Percentiles rank a stretch among this genome's conserved stretches.
Evolutionary conservation across 805 yeast species (phyloP).

Genomic region (Teunomyces atbi): DNA sequence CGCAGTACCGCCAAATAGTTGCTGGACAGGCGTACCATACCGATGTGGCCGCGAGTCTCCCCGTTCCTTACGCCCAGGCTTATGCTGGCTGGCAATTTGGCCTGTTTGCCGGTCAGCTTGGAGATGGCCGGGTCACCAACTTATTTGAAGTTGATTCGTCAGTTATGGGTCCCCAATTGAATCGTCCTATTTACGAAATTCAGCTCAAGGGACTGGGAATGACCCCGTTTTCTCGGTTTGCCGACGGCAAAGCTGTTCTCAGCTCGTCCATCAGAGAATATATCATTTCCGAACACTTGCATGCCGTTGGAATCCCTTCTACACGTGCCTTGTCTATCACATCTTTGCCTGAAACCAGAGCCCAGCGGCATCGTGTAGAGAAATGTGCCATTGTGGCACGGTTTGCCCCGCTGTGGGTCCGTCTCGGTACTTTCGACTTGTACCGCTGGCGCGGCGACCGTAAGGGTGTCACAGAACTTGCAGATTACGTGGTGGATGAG

Average conservation of each 20-base stretch:
- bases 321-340: constrained; percentile 80
- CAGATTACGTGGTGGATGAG: constrained; percentile 71
- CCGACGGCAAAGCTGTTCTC: constrained; percentile 93
- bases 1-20: constrained; percentile 51
- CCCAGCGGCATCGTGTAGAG: constrained; percentile 70
- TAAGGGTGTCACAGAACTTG: constrained; percentile 55
- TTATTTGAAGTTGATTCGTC: constrained; percentile 65
- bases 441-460: constrained; percentile 73
- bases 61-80: constrained; percentile 84
- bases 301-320: constrained; percentile 81
- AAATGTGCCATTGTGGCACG: constrained; percentile 83
- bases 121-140: constrained; percentile 90
- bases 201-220: constrained; percentile 91
- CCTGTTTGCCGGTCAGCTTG: constrained; percentile 92
- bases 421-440: constrained; percentile 86
- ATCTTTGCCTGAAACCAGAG: constrained; percentile 69
- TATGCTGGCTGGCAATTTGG: constrained; percentile 98
- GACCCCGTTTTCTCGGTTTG: constrained; percentile 91
- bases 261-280: constrained; percentile 88
- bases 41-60: constrained; percentile 29
- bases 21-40: constrained; percentile 52
- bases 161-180: constrained; percentile 9
- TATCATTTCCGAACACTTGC: constrained; percentile 74
- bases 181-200: constrained; percentile 52
- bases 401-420: constrained; percentile 81